Conservation (phyloP, 1,139 yeast genomes). For the Diutina catenulata region DNA sequence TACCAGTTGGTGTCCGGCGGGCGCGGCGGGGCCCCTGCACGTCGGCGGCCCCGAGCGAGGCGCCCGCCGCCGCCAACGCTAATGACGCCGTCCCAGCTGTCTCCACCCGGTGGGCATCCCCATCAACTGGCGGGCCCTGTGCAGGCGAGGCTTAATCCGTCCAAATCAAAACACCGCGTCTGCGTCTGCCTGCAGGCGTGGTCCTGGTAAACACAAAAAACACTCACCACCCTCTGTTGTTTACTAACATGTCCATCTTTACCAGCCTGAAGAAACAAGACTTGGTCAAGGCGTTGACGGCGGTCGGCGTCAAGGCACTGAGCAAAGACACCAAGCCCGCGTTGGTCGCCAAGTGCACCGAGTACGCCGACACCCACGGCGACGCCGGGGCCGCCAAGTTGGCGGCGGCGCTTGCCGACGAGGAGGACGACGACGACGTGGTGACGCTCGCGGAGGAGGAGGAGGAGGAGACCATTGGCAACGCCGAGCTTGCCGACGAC, state of each 20-base stretch:
- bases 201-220: not conserved
- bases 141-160: too few species aligned
- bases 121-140: too few species aligned
- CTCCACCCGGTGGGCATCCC: too few species aligned
- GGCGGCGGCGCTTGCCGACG: not conserved
- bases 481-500: slow-evolving; percentile 12
- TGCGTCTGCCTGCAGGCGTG: too few species aligned
- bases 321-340: slow-evolving; percentile 1
- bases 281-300: slow-evolving; percentile 5
- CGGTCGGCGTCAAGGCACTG: slow-evolving; percentile 1
- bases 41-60: too few species aligned
- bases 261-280: slow-evolving; percentile 2
- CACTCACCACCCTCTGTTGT: not conserved
- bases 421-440: slow-evolving; percentile 12
- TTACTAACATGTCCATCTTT: slow-evolving; percentile 1
- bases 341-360: slow-evolving; percentile 3
- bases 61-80: too few species aligned
- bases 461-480: slow-evolving; percentile 2
- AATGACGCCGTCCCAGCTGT: too few species aligned
- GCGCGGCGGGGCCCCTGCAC: too few species aligned
- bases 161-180: too few species aligned
- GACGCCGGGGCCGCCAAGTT: not conserved
- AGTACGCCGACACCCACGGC: slow-evolving; percentile 2
- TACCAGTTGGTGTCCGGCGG: too few species aligned
- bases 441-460: slow-evolving; percentile 4